Conservation (phyloP, 2,329 filamentous ascomycete species). For the Microcyclosporella mali region DNA sequence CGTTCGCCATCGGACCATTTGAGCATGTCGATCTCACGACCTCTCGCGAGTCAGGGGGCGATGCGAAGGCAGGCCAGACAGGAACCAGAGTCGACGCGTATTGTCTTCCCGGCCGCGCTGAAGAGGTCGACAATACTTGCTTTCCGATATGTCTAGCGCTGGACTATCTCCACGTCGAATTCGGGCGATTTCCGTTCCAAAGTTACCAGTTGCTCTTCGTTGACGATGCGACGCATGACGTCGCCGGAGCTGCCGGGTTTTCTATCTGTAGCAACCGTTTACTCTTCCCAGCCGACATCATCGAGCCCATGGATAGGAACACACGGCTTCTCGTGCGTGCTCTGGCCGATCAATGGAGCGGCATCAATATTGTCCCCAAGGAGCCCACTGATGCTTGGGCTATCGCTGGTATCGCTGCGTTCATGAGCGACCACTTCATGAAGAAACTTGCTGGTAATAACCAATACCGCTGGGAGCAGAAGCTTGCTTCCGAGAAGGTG, state of each 20-base stretch:
- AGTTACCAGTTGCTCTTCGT: conserved; percentile 93
- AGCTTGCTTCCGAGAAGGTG: conserved; percentile 72
- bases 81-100: conserved; percentile 87
- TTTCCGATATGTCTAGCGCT: conserved; percentile 77
- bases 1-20: conserved; percentile 90
- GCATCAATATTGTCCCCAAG: conserved; percentile 83
- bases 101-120: conserved; percentile 74
- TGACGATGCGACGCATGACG: conserved; percentile 75
- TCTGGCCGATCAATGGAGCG: conserved; percentile 87
- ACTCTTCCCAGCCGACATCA: conserved; percentile 75
- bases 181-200: conserved; percentile 83
- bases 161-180: conserved; percentile 85
- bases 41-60: conserved; percentile 83
- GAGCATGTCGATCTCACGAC: conserved; percentile 79
- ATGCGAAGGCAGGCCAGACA: conserved; percentile 81
- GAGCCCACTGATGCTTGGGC: conserved; percentile 79
- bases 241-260: conserved; percentile 71
- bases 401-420: conserved; percentile 82
- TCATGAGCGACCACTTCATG: conserved; percentile 92
- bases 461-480: conserved; percentile 85
- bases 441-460: conserved; percentile 88
- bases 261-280: conserved; percentile 82
- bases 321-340: conserved; percentile 77
- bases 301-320: conserved; percentile 76
- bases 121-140: conserved; percentile 82